These are phyloP conservation scores for Chytriomyces hyalinus DNA, from an alignment of 192 early-diverging fungal species.

Conservation along the genomic window DNA sequence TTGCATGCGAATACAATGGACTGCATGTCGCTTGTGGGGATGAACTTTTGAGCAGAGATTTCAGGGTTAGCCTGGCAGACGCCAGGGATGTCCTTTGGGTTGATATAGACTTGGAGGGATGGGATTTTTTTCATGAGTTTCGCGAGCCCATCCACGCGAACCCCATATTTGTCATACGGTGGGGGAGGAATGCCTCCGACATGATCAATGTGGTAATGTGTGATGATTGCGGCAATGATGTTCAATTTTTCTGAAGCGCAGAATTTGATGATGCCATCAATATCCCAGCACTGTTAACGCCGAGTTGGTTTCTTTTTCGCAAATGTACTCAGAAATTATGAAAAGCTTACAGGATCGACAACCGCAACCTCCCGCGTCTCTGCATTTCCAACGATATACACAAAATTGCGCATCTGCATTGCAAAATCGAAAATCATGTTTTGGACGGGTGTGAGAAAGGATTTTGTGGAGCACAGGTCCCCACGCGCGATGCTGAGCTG, in stretches of 20 bases:
- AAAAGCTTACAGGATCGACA: slow-evolving; percentile 73
- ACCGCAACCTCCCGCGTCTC: slow-evolving; percentile 74
- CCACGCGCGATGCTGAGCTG: slow-evolving; percentile 14
- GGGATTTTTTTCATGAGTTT: slow-evolving; percentile 76
- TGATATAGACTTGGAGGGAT: slow-evolving; percentile 75
- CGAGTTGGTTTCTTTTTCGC: neutral
- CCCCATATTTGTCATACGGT: slow-evolving; percentile 77
- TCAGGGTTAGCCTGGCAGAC: slow-evolving; percentile 73
- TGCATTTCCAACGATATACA: slow-evolving; percentile 79
- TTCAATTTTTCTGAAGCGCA: slow-evolving; percentile 64
- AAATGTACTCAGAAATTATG: neutral
- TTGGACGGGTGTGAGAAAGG: slow-evolving; percentile 73
- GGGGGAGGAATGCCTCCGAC: slow-evolving; percentile 86
- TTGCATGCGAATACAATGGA: slow-evolving; percentile 35
- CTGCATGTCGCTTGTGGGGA: slow-evolving; percentile 65
- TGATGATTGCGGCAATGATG: slow-evolving; percentile 76
- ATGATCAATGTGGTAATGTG: slow-evolving; percentile 88
- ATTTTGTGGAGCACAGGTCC: slow-evolving; percentile 47
- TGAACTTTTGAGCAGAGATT: slow-evolving; percentile 58
- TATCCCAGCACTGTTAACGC: slow-evolving; percentile 80
- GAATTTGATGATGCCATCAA: slow-evolving; percentile 77
- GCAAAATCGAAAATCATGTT: slow-evolving; percentile 79
- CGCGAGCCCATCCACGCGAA: slow-evolving; percentile 78
- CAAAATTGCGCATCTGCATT: slow-evolving; percentile 80
- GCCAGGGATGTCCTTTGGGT: slow-evolving; percentile 75